Evolutionary conservation across 441 rosid species (phyloP), one percentile per base, ranked within the genome.

Genomic region (Eugenia klotzschiana): DNA sequence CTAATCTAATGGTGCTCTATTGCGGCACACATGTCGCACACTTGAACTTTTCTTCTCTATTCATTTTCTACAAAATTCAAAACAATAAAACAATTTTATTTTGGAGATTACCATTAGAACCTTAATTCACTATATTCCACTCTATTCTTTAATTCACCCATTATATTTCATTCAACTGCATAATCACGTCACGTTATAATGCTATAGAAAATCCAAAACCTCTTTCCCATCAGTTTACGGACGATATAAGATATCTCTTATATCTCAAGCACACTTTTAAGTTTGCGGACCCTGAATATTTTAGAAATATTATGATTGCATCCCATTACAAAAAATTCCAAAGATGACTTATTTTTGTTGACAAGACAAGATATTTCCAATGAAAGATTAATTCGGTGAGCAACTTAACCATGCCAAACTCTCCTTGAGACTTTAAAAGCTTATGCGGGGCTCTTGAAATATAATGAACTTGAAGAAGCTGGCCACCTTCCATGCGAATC

Each of bases 131-230:
- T 27, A 14, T 27, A 0, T 3, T 27, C 22, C 15, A 15, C 0
- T 27, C 0, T 14, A 3, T 27, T 1, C 10, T 7, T 27, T 58
- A 58, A 29, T 58, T 14, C 72, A 1, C 16, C 8, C 2, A 1
- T n/a, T 40, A 13, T 49, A 49, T 49, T 49, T 49, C 16, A 49
- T 49, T 49, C 8, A 8, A 56, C 0, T 58, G 2, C 9, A 13
- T 13, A 57, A 0, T 57, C 4, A 9, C 12, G 8, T 51, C 1
- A 0, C 1, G 0, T 26, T 14, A 7, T 27, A 4, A 1, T 27
- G 2, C 3, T 3, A 27, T 15, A 27, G 11, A 27, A 27, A 27
- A 1, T 4, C 4, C 0, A 1, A 27, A 23, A 58, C 12, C 23
- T 2, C 23, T 58, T 58, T 0, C 22, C 73, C 7, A 15, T 27